Conservation (phyloP, 345 rosid species). For the Eucalyptus melliodora region DNA sequence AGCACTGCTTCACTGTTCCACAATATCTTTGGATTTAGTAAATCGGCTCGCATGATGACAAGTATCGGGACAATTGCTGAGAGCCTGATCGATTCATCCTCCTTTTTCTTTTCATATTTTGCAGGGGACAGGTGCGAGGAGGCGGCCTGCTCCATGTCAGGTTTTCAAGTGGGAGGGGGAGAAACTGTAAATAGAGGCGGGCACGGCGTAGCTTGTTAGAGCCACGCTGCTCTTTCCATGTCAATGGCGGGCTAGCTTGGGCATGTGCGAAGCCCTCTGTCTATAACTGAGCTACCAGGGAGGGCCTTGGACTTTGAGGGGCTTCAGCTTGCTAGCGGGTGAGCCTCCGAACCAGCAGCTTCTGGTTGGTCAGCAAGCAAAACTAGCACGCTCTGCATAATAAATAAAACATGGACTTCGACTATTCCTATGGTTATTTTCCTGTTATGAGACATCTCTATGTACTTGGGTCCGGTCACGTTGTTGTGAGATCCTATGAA, state of each 20-base stretch:
- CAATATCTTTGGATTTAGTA: neutral
- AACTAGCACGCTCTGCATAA: neutral
- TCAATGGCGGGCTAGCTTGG: neutral
- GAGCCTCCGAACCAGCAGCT: neutral
- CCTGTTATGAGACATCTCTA: neutral
- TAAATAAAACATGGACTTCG: neutral
- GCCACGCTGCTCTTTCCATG: neutral
- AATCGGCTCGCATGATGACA: accelerated
- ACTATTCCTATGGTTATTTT: neutral
- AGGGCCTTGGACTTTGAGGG: neutral
- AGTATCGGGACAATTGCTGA: neutral
- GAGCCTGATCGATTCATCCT: neutral
- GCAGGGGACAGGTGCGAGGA: neutral
- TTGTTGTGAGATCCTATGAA: neutral
- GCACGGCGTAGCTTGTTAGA: neutral
- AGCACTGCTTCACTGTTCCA: accelerated
- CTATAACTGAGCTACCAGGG: neutral
- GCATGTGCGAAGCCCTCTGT: neutral
- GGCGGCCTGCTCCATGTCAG: accelerated
- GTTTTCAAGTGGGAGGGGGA: accelerated
- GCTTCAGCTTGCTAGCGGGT: neutral
- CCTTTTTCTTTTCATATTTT: neutral
- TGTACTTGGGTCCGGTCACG: neutral
- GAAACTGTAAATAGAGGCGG: neutral
- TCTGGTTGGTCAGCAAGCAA: neutral